Conservation (phyloP, 2,329 filamentous ascomycete genomes). For the Teratosphaeria zuluensis region DNA sequence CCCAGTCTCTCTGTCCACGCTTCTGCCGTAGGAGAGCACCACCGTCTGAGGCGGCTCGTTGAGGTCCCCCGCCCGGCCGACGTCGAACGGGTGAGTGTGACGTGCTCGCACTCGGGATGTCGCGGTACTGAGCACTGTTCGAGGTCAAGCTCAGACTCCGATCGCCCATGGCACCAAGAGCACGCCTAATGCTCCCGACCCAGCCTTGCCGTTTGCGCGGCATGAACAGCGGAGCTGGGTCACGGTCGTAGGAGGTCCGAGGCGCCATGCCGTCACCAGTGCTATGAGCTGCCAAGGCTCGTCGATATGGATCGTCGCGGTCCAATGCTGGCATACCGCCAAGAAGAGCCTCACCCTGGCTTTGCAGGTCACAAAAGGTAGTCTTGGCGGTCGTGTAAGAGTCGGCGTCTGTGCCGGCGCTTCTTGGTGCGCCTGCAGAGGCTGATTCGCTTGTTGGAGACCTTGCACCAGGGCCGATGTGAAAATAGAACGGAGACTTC, state of each 20-base stretch:
- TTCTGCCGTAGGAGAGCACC: constrained; percentile 26
- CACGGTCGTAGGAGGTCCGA: neutral
- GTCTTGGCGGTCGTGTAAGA: constrained; percentile 43
- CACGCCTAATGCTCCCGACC: constrained; percentile 25
- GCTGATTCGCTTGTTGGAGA: constrained; percentile 7
- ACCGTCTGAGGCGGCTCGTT: constrained; percentile 36
- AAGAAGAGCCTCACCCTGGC: constrained; percentile 44
- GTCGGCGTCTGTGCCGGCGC: constrained; percentile 30
- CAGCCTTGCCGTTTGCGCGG: constrained; percentile 13
- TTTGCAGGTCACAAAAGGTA: constrained; percentile 39
- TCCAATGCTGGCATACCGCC: constrained; percentile 30
- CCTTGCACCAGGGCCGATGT: constrained; percentile 4
- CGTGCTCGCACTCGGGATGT: constrained; percentile 17
- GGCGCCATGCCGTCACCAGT: neutral
- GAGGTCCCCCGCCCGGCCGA: constrained; percentile 15
- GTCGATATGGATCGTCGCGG: constrained; percentile 24
- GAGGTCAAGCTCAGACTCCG: constrained; percentile 19
- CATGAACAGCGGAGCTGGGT: neutral
- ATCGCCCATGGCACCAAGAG: constrained; percentile 19
- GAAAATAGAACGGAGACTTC: constrained; percentile 21
- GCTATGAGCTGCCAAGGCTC: constrained; percentile 18
- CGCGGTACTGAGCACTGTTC: constrained; percentile 8
- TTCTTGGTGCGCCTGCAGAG: constrained; percentile 1
- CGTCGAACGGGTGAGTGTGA: neutral
- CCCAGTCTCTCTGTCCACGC: constrained; percentile 34